A percentile compares a stretch with the other conserved stretches of the same genome.
Conservation (phyloP, 176 grass and related monocot genomes). For the Lolium perenne region DNA sequence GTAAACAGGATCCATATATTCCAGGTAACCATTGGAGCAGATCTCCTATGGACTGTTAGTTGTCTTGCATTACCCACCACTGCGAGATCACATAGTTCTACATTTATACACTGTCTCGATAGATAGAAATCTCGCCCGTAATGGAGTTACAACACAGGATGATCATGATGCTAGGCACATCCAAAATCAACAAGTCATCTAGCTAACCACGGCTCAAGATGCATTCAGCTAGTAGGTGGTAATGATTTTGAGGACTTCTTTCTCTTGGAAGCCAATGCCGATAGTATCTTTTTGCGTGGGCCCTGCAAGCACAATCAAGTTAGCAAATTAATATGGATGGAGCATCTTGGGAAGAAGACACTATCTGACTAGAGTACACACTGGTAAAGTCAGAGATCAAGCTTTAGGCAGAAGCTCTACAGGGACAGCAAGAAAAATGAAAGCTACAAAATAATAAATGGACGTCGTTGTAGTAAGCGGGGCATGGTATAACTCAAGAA, state of each 20-base stretch:
- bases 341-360: not conserved
- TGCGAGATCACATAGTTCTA: not conserved
- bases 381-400: not conserved
- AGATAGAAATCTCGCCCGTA: not conserved
- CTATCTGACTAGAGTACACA: not conserved
- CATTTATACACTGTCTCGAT: not conserved
- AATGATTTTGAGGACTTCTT: slow-evolving; percentile 50
- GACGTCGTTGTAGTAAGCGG: not conserved
- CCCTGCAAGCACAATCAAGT: slow-evolving; percentile 54
- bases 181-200: slow-evolving; percentile 15
- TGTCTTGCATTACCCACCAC: slow-evolving; percentile 23
- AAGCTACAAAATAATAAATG: not conserved
- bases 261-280: slow-evolving; percentile 53
- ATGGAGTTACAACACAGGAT: not conserved
- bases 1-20: slow-evolving; percentile 36
- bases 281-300: slow-evolving; percentile 77
- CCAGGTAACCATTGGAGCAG: not conserved
- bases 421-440: slow-evolving; percentile 22
- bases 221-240: slow-evolving; percentile 22
- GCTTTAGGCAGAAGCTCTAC: not conserved
- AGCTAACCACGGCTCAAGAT: slow-evolving; percentile 2
- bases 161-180: not conserved
- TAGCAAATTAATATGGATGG: slow-evolving; percentile 26
- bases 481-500: not conserved
- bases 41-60: slow-evolving; percentile 7